Conservation (phyloP, 2,329 filamentous ascomycete genomes). For the Microsporum audouinii region DNA sequence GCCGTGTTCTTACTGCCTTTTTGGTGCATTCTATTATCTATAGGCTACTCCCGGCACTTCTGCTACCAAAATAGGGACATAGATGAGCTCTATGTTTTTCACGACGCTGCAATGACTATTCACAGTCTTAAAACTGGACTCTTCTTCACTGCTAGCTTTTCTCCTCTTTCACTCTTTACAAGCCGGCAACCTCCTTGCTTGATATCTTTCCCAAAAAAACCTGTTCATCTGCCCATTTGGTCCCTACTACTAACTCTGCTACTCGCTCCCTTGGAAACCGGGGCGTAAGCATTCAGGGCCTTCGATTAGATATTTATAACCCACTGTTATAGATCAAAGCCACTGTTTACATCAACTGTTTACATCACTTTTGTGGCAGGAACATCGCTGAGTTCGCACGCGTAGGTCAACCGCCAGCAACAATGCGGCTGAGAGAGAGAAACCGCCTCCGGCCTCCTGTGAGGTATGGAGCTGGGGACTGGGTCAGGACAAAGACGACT, state of each 20-base stretch:
- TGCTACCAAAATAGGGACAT: background rate
- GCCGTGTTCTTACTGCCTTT: background rate
- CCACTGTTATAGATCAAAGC: background rate
- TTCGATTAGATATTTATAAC: background rate
- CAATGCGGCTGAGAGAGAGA: conserved; percentile 9
- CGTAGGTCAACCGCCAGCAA: background rate
- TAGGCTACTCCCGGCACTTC: background rate
- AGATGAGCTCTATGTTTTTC: background rate
- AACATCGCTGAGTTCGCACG: background rate
- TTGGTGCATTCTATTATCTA: background rate
- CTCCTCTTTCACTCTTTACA: background rate
- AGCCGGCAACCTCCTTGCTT: background rate
- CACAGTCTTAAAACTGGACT: background rate
- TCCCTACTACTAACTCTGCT: background rate
- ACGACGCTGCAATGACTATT: background rate
- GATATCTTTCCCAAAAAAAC: background rate
- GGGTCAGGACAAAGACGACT: background rate
- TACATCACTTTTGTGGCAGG: background rate
- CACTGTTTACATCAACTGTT: conserved; percentile 2
- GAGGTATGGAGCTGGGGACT: conserved; percentile 7
- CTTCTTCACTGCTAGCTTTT: background rate
- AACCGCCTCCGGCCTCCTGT: conserved; percentile 5
- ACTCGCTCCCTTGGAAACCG: background rate
- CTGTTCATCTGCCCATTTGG: background rate
- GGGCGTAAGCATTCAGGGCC: background rate